Evolutionary conservation across 2,329 filamentous ascomycete genomes (phyloP).

Genomic region (Fusarium sacchari): DNA sequence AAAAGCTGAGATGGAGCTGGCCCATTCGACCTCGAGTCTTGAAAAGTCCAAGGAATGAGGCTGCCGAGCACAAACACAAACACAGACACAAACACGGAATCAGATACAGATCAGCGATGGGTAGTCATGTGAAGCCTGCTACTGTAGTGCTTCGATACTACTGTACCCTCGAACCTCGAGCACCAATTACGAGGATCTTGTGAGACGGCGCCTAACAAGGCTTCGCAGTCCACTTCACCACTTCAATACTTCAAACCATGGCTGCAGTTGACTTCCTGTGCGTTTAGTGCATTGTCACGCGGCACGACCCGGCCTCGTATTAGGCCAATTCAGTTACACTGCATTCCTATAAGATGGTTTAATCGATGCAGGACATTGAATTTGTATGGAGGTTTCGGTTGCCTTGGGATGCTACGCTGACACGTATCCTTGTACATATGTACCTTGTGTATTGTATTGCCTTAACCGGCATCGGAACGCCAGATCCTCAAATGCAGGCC

Average conservation of each 20-base stretch:
- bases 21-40: background rate
- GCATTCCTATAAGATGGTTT: background rate
- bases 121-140: background rate
- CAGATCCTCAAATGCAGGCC: background rate
- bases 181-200: background rate
- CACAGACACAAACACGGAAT: too few species aligned
- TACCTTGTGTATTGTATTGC: too few species aligned
- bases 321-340: background rate
- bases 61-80: background rate
- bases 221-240: background rate
- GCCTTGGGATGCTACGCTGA: background rate
- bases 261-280: background rate
- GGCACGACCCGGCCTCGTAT: background rate
- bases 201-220: background rate
- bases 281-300: background rate
- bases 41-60: background rate
- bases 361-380: background rate
- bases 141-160: background rate
- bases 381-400: too few species aligned
- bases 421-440: background rate
- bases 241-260: too few species aligned
- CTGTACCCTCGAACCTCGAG: background rate
- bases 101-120: background rate
- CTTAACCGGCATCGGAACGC: background rate
- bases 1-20: background rate